Base-by-base conservation (phyloP, 345 rosid species). In the Isatis tinctoria region DNA sequence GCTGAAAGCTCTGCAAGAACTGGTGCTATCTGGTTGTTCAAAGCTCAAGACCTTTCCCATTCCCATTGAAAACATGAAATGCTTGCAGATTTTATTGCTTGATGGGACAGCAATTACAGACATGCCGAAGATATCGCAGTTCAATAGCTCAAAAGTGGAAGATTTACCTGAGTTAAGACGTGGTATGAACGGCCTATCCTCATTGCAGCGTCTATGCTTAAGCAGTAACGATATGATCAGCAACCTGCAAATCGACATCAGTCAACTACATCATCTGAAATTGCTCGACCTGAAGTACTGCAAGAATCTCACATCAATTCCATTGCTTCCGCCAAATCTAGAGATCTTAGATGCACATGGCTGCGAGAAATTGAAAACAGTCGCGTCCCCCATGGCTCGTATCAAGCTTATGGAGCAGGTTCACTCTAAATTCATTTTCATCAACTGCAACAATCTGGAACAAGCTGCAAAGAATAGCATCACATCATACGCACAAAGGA, bases 261-360 rank as follows among this genome's bases (percentile, higher is more conserved):
- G 20, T 24, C 7, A 44, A 33, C 59, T 65, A 10, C 2, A 17
- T 65, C 65, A 57, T 56, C 60, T 74, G 49, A 64, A 73, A 32
- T 8, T 3, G 59, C 30, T 56, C n/a, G 77, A 73, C 22, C 1
- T 73, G 65, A 56, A 43, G 40, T 7, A 3, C 20, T 73, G 77
- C 65, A 44, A 8, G 37, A 65, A 73, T 43, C 77, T 73, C 18
- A 14, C 8, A 22, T 65, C 72, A 3, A 53, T 74, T 44, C 5
- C 72, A 11, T 3, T 33, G 20, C 77, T 74, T 44, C 77, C 77
- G 0, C 49, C 66, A 45, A 74, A 56, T 44, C 60, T 74, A 1
- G 65, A 74, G 72, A 35, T 33, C 12, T 57, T 74, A 45, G 72
- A 74, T 33, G 66, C 77, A 56, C 66, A 74, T 44, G 77, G 77